Conservation (phyloP, 2,329 filamentous ascomycete genomes). For the Bipolaris oryzae region DNA sequence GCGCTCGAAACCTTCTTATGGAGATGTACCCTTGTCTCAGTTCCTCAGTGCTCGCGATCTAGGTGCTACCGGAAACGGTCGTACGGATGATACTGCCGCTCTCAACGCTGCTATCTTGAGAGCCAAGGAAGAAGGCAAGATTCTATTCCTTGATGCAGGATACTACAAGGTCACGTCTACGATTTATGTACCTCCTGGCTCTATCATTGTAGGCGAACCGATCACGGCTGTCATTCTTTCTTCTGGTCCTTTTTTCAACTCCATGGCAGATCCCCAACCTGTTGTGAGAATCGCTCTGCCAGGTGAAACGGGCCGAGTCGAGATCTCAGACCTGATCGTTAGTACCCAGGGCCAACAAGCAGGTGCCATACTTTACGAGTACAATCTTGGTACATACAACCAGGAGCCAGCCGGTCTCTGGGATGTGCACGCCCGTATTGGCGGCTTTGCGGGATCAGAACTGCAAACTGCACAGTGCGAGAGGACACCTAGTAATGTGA, state of each 20-base stretch:
- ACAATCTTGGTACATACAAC: constrained; percentile 63
- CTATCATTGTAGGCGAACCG: constrained; percentile 82
- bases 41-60: constrained; percentile 62
- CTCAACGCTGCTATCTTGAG: constrained; percentile 76
- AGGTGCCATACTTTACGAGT: constrained; percentile 74
- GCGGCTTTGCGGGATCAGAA: constrained; percentile 77
- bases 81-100: constrained; percentile 80
- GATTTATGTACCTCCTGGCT: constrained; percentile 66
- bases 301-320: constrained; percentile 68
- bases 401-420: constrained; percentile 76
- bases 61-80: constrained; percentile 78
- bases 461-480: constrained; percentile 77
- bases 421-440: constrained; percentile 86
- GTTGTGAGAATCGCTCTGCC: constrained; percentile 70
- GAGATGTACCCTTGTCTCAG: constrained; percentile 58
- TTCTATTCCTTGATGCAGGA: constrained; percentile 65
- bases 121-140: constrained; percentile 59
- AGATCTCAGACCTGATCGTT: constrained; percentile 75
- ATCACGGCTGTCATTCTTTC: constrained; percentile 85
- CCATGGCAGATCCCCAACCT: constrained; percentile 63
- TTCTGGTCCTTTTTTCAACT: constrained; percentile 59
- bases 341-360: constrained; percentile 69
- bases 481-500: constrained; percentile 71
- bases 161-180: constrained; percentile 62
- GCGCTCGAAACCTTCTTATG: constrained; percentile 58